Evolutionary conservation across 2,329 filamentous ascomycete species (phyloP), one percentile per base, ranked within the genome.

Genomic region (Penicillium sp.): DNA sequence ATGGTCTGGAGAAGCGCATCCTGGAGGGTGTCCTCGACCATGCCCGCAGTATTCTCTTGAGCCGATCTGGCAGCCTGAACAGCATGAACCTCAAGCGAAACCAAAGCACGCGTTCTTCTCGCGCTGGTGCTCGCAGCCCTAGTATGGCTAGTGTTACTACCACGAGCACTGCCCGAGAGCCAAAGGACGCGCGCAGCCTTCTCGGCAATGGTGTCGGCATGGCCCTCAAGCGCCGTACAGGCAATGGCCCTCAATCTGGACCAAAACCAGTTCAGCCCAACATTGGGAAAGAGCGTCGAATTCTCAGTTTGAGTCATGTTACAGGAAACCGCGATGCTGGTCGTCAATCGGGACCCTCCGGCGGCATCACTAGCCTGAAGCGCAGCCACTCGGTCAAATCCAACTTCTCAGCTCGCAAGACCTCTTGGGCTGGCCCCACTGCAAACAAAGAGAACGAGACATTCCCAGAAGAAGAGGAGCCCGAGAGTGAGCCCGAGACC

Each of bases 21-120:
- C 79, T 99, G 29, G 93, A 97, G 62, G 92, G 93, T 25, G 90
- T 97, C 59, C 95, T 99, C 77, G 92, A 97, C 66, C 93, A 97
- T 71, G 97, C 93, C 20, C 89, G 93, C 45, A 73, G 70, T 6
- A 87, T 93, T 25, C 81, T 97, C n/a, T 83, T 97, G 55, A 89
- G 94, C 42, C 72, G 79, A 80, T 85, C 62, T 88, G 90, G 76
- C 77, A 83, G 51, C 68, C 70, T 67, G 31, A 76, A 72, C 67
- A 70, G 69, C 62, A 79, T 82, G 78, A 80, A 75, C 59, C 73
- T 82, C 53, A 82, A 81, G 62, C 76, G 81, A 18, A 76, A 81
- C 31, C 75, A 78, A 18, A 65, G 63, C 33, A 42, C 51, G 3
- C 63, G 63, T 31, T 81, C 75, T 56, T 74, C 77, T 49, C 72